Conservation (phyloP, 1,284 basidiomycete genomes). For the Golubevia sp. region DNA sequence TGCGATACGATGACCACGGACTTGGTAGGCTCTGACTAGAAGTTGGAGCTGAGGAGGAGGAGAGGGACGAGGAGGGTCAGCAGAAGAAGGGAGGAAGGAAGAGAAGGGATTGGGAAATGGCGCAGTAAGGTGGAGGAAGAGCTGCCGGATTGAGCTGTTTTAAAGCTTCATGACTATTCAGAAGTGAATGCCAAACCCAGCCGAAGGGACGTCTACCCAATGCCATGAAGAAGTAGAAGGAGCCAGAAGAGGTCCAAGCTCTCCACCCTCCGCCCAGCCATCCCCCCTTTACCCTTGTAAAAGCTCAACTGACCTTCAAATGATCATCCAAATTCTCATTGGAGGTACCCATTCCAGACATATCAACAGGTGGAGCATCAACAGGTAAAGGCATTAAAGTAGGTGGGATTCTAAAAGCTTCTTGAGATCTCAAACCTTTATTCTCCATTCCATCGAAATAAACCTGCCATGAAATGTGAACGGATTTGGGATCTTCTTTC, state of each 20-base stretch:
- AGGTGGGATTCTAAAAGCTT: constrained; percentile 50
- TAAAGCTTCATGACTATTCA: too few species aligned
- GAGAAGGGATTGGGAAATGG: constrained; percentile 4
- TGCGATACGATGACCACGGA: constrained; percentile 94
- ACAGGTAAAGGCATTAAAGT: constrained; percentile 45
- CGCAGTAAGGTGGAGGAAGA: too few species aligned
- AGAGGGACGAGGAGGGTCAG: constrained; percentile 2
- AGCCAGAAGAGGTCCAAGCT: too few species aligned
- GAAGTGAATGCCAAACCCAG: too few species aligned
- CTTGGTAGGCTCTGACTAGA: constrained; percentile 96
- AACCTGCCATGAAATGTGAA: constrained; percentile 56
- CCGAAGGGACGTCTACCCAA: too few species aligned
- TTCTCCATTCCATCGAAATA: constrained; percentile 53
- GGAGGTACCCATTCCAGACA: constrained; percentile 22
- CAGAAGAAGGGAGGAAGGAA: neutral
- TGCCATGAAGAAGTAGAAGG: too few species aligned
- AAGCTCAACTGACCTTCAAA: constrained; percentile 38
- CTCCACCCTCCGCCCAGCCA: too few species aligned
- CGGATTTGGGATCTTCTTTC: constrained; percentile 52
- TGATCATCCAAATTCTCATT: constrained; percentile 50
- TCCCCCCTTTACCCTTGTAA: too few species aligned
- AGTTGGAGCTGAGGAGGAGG: constrained; percentile 77
- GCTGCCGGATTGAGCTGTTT: too few species aligned
- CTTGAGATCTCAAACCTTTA: constrained; percentile 43
- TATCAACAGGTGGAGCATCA: constrained; percentile 44